Evolutionary conservation across 2,329 filamentous ascomycete genomes (phyloP), one percentile per base, ranked within the genome.

Genomic region (Penicillium sp.): DNA sequence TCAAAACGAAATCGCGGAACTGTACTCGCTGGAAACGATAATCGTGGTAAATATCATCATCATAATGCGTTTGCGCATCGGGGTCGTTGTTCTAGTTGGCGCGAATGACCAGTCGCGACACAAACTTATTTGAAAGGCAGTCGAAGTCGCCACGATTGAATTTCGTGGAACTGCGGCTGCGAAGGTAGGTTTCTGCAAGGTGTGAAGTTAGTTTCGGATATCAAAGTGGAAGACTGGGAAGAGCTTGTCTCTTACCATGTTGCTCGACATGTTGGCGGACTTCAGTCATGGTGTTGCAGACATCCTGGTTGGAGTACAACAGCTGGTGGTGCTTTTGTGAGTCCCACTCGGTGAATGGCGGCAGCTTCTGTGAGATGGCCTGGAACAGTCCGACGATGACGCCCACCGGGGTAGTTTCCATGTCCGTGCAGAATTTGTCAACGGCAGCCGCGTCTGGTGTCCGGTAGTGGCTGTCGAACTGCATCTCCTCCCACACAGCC

Each of bases 311-410:
- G 74, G 93, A 95, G 78, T 92, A 89, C 58, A 97, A 85, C 50
- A 96, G 79, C 66, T 96, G 89, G 65, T 94, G 90, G 72, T 97
- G 93, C 76, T 94, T 91, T 70, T 85, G 81, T 13, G 90, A 94
- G 71, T 97, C 92, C 93, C 93, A 97, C 72, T 97, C 93, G 63
- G 88, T 88, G 72, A 97, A 92, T 20, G 90, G 84, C 5, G 93
- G 93, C 42, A 97, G 84, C 79, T 97, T 97, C 78, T 96, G 93
- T 1, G 92, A 97, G 72, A 97, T 97, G 75, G 93, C 93, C 67
- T 96, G 92, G 86, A 97, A 97, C 31, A 97, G 84, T 44, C 93
- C 93, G 62, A 96, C 92, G 69, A 97, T 96, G 67, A 97, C 93
- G 67, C 93, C 93, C 40, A 97, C 92, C 0, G 93, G 93, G 8